phyloP scores from a whole-genome alignment of 2,329 filamentous ascomycete genomes.

The Ophidiomyces ophidiicola region DNA sequence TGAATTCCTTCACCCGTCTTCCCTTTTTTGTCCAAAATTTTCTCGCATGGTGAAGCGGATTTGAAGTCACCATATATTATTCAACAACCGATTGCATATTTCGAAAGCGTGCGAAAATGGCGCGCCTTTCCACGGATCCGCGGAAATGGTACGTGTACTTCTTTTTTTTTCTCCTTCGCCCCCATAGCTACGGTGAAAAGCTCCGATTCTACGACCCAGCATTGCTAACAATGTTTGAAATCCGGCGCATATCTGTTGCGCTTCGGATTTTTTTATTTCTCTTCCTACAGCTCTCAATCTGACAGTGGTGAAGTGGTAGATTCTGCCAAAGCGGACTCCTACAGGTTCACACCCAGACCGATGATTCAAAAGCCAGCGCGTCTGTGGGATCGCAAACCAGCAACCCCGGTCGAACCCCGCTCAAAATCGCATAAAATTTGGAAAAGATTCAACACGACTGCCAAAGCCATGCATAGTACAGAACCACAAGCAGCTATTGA shows the following conservation, averaged over 20 bases:
- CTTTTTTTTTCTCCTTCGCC: background rate
- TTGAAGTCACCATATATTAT: background rate
- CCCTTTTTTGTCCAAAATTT: conserved; percentile 10
- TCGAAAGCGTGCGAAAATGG: background rate
- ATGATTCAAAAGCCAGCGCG: conserved; percentile 25
- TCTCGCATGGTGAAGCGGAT: background rate
- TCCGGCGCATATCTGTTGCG: too few relatives aligned
- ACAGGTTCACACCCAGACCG: conserved; percentile 34
- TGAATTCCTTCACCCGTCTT: background rate
- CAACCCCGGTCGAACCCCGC: conserved; percentile 30
- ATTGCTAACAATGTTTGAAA: too few relatives aligned
- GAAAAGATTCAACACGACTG: conserved; percentile 33
- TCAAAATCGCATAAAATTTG: conserved; percentile 35
- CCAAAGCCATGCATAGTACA: conserved; percentile 1
- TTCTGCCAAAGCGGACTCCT: conserved; percentile 16
- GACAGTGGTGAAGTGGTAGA: background rate
- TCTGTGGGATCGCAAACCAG: conserved; percentile 36
- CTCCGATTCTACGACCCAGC: too few relatives aligned
- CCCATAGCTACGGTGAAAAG: background rate
- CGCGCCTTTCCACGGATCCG: conserved; percentile 3
- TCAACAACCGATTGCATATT: background rate
- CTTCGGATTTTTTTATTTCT: too few relatives aligned
- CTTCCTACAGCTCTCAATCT: background rate
- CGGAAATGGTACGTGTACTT: conserved; percentile 5
- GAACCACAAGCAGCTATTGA: conserved; percentile 15